A percentile compares a stretch with the other conserved stretches of the same genome.
phyloP scores from a whole-genome alignment of 78 protist species.

The Dictyostelium intermedium region DNA sequence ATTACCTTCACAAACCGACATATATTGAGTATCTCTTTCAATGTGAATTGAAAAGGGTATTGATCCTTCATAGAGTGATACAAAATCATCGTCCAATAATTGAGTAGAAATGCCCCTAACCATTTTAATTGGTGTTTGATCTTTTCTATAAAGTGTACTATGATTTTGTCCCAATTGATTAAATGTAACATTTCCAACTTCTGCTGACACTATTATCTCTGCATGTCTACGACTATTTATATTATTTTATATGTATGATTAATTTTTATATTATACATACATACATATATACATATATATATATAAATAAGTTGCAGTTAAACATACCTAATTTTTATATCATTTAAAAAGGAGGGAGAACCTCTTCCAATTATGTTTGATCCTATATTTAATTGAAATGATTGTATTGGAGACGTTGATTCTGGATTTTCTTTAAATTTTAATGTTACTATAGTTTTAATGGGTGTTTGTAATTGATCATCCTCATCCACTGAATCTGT shows the following conservation, averaged over 20 bases:
- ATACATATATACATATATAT: not conserved
- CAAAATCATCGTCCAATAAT: not conserved
- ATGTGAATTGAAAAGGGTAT: not conserved
- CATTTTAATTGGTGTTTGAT: not conserved
- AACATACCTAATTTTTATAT: constrained; percentile 44
- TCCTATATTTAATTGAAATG: not conserved
- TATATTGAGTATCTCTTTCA: not conserved
- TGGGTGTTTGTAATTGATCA: not conserved
- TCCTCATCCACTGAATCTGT: not conserved
- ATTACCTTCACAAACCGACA: not conserved
- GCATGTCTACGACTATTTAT: constrained; percentile 71
- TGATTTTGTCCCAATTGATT: constrained; percentile 40
- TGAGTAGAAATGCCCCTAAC: not conserved
- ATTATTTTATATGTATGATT: too few relatives aligned
- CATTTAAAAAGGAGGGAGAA: constrained; percentile 10
- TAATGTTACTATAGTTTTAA: not conserved
- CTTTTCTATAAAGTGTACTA: constrained; percentile 9
- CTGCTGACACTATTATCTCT: constrained; percentile 59
- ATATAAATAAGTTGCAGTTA: not conserved
- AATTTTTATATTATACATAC: not conserved
- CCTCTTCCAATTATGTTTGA: constrained; percentile 62
- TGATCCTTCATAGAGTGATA: not conserved
- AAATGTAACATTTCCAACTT: constrained; percentile 20
- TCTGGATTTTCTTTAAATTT: not conserved
- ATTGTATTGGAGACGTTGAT: not conserved